Percentiles rank a stretch among this genome's conserved stretches.
These are phyloP conservation scores for Arabidopsis arenosa DNA, from an alignment of 345 rosid genomes.

Conservation along the genomic window DNA sequence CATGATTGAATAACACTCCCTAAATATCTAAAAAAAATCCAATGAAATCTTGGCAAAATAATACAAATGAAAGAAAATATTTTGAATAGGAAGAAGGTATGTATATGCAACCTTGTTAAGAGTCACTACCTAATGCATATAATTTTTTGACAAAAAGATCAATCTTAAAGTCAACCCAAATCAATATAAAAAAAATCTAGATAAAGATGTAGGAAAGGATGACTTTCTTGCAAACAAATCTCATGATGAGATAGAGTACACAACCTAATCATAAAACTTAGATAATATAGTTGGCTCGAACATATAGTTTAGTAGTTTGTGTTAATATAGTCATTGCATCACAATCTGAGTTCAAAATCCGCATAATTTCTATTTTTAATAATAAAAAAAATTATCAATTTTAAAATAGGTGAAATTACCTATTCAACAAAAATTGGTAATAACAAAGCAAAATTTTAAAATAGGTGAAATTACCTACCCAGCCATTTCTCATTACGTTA, in stretches of 20 bases:
- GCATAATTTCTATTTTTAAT: too few relatives aligned
- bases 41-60: too few relatives aligned
- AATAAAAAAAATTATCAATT: too few relatives aligned
- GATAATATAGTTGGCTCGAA: not conserved
- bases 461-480: conserved; percentile 16
- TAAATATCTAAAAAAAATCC: not conserved
- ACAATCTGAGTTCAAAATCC: too few relatives aligned
- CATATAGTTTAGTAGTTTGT: not conserved
- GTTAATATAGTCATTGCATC: not conserved
- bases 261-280: not conserved
- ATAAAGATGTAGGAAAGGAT: not conserved
- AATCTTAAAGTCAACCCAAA: not conserved
- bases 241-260: not conserved
- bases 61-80: too few relatives aligned
- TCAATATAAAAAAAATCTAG: too few relatives aligned
- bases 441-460: not conserved
- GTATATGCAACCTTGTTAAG: too few relatives aligned
- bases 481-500: conserved; percentile 16
- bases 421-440: not conserved
- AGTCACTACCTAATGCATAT: not conserved
- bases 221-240: not conserved
- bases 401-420: too few relatives aligned
- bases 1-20: too few relatives aligned
- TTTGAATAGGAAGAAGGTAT: too few relatives aligned
- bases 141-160: not conserved